Evolutionary conservation across 805 yeast species (phyloP).

Genomic region (Kodamaea laetipori): DNA sequence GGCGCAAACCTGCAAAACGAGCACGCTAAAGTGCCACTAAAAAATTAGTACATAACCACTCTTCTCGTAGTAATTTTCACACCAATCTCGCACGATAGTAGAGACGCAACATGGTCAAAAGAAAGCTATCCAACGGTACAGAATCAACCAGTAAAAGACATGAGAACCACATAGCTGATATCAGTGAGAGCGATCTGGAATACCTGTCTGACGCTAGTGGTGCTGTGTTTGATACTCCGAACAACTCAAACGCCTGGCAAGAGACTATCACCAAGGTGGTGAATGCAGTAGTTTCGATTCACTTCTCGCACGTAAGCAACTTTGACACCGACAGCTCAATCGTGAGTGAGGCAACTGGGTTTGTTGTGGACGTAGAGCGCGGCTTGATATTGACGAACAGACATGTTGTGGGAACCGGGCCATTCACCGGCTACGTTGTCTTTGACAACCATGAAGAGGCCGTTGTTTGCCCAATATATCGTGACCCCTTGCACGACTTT

Average conservation of each 20-base stretch:
- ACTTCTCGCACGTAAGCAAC: conserved; percentile 80
- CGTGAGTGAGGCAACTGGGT: conserved; percentile 93
- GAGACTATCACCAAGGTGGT: conserved; percentile 79
- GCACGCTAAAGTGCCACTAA: background rate
- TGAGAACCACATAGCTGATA: background rate
- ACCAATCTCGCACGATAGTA: conserved; percentile 4
- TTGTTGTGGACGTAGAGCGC: conserved; percentile 78
- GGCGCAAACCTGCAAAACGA: too few species aligned
- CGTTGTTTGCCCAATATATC: conserved; percentile 77
- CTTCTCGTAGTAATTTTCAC: conserved; percentile 4
- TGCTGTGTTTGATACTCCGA: conserved; percentile 17
- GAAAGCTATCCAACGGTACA: conserved; percentile 16
- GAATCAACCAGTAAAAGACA: conserved; percentile 11
- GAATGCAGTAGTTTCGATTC: conserved; percentile 83
- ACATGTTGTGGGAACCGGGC: conserved; percentile 96
- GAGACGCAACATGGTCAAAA: conserved; percentile 9
- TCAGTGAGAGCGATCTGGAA: conserved; percentile 10
- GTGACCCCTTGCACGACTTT: conserved; percentile 96
- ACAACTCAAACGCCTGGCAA: conserved; percentile 58
- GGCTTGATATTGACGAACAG: conserved; percentile 90
- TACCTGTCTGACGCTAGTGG: conserved; percentile 2
- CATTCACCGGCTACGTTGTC: conserved; percentile 86
- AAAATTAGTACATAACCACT: background rate
- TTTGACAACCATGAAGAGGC: conserved; percentile 95
- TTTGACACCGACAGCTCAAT: conserved; percentile 84